Conservation (phyloP, 306 rosid genomes). For the Pachyrhizus erosus region DNA sequence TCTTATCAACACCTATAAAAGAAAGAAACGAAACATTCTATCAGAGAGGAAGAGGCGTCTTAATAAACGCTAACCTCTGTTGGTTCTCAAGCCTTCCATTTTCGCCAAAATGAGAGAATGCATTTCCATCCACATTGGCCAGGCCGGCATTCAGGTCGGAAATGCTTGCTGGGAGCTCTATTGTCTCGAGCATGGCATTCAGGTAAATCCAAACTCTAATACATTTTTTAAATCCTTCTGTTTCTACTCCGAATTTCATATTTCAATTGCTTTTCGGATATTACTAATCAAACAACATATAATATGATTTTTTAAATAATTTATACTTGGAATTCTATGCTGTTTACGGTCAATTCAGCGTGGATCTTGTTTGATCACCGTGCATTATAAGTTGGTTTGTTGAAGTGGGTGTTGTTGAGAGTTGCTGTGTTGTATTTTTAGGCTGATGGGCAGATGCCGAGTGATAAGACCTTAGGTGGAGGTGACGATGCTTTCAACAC, state of each 20-base stretch:
- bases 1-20: slow-evolving; percentile 1
- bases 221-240: no score
- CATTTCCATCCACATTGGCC: slow-evolving; percentile 73
- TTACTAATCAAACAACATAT: not conserved
- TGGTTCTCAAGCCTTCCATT: no score
- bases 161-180: slow-evolving; percentile 79
- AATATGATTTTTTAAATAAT: not conserved
- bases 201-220: slow-evolving; percentile 46
- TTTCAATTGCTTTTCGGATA: no score
- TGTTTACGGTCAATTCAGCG: not conserved
- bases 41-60: slow-evolving; percentile 50
- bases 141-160: slow-evolving; percentile 74
- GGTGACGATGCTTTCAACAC: slow-evolving; percentile 91
- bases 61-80: slow-evolving; percentile 60
- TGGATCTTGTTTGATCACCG: not conserved
- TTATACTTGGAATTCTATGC: not conserved
- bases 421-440: slow-evolving; percentile 33
- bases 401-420: not conserved
- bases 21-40: not conserved
- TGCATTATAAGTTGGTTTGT: not conserved
- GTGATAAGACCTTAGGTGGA: slow-evolving; percentile 74
- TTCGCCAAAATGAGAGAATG: slow-evolving; percentile 61
- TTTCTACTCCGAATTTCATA: no score
- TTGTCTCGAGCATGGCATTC: slow-evolving; percentile 75
- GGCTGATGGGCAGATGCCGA: slow-evolving; percentile 90